Evolutionary conservation across 352 stramenopile genomes (phyloP).

Genomic region (Pythium oligandrum): DNA sequence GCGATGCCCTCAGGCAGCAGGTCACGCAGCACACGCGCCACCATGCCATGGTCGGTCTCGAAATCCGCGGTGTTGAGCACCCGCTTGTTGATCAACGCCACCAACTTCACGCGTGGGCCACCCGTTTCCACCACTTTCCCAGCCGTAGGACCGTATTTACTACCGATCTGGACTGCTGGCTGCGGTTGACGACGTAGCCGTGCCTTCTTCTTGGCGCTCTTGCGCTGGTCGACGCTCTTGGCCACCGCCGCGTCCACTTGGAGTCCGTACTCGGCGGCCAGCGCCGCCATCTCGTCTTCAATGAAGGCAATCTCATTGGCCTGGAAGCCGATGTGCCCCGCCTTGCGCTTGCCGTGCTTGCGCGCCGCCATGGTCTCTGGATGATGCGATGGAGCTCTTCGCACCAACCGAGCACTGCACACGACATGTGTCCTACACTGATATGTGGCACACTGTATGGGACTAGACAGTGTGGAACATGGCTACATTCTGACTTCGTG

Average conservation of each 20-base stretch:
- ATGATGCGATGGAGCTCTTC: background rate
- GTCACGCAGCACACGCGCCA: slow-evolving; percentile 32
- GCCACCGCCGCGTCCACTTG: slow-evolving; percentile 65
- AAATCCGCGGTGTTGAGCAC: slow-evolving; percentile 16
- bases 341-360: slow-evolving; percentile 53
- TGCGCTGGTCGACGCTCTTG: slow-evolving; percentile 44
- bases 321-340: slow-evolving; percentile 69
- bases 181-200: slow-evolving; percentile 31
- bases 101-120: slow-evolving; percentile 8
- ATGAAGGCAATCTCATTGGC: slow-evolving; percentile 78
- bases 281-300: slow-evolving; percentile 78
- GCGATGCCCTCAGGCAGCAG: slow-evolving; percentile 51
- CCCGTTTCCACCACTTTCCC: background rate
- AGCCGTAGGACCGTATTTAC: slow-evolving; percentile 8
- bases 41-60: slow-evolving; percentile 27
- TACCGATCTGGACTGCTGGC: background rate
- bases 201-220: slow-evolving; percentile 46
- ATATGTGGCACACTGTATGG: no score
- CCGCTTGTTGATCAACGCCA: slow-evolving; percentile 14
- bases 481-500: no score
- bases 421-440: background rate
- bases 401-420: slow-evolving; percentile 9
- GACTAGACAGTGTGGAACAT: no score
- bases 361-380: slow-evolving; percentile 1
- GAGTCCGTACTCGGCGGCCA: slow-evolving; percentile 76